These are phyloP conservation scores for Leucoagaricus sp. DNA, from an alignment of 1,284 basidiomycete species.

Conservation along the genomic window DNA sequence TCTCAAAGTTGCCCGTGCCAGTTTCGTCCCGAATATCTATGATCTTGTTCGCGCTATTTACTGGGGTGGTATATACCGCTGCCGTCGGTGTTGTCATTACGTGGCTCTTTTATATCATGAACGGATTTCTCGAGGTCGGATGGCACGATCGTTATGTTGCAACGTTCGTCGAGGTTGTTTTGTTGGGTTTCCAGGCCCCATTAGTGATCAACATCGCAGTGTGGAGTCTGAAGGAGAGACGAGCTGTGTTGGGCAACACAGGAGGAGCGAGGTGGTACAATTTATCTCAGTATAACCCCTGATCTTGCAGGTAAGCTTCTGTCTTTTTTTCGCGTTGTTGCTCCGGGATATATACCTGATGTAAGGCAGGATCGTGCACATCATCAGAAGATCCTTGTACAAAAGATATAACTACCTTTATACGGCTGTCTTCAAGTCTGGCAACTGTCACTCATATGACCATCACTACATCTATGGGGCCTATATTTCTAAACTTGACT, in stretches of 20 bases:
- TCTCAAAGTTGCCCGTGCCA: background rate
- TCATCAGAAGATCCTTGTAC: too few relatives aligned
- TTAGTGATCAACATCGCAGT: slow-evolving; percentile 4
- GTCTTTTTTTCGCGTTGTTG: too few relatives aligned
- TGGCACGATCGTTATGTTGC: slow-evolving; percentile 4
- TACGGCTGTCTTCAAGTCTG: too few relatives aligned
- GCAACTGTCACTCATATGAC: too few relatives aligned
- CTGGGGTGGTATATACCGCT: background rate
- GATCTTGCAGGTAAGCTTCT: background rate
- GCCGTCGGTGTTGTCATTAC: background rate
- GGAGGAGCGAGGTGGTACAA: slow-evolving; percentile 5
- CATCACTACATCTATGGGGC: too few relatives aligned
- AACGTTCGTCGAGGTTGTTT: background rate
- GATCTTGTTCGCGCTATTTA: slow-evolving; percentile 5
- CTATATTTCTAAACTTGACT: too few relatives aligned
- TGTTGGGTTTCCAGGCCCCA: background rate
- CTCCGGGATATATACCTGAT: too few relatives aligned
- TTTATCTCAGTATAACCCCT: slow-evolving; percentile 1
- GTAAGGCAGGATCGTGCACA: too few relatives aligned
- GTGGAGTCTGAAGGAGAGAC: slow-evolving; percentile 10
- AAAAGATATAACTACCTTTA: too few relatives aligned
- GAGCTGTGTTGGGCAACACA: background rate
- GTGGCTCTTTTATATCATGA: background rate
- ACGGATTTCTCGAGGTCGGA: background rate
- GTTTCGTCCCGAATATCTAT: background rate